phyloP scores from a whole-genome alignment of 2,329 filamentous ascomycete species.

The Ascochyta fabae region DNA sequence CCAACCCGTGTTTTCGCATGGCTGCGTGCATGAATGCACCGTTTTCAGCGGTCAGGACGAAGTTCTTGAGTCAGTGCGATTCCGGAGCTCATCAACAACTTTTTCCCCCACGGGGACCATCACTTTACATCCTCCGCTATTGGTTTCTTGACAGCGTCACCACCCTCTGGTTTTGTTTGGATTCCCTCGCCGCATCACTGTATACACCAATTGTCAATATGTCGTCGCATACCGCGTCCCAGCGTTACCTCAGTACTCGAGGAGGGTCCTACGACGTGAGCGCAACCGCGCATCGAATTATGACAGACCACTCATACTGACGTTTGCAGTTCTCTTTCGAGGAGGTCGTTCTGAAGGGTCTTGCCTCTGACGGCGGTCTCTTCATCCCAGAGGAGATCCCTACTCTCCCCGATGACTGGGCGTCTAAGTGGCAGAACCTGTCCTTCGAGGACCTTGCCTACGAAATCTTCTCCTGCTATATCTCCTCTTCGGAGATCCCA shows the following conservation, averaged over 20 bases:
- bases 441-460: constrained; percentile 83
- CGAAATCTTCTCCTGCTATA: constrained; percentile 85
- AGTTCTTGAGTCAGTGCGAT: constrained; percentile 38
- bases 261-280: constrained; percentile 68
- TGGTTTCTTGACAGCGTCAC: constrained; percentile 17
- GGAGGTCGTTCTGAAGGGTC: constrained; percentile 86
- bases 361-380: constrained; percentile 84
- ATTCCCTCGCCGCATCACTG: neutral
- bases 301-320: constrained; percentile 21
- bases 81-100: constrained; percentile 33
- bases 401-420: constrained; percentile 66
- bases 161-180: constrained; percentile 8
- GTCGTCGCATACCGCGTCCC: constrained; percentile 60
- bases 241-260: constrained; percentile 67
- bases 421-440: constrained; percentile 75
- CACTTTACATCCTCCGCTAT: constrained; percentile 19
- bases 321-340: constrained; percentile 80
- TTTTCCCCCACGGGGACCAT: constrained; percentile 33
- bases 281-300: constrained; percentile 7
- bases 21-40: constrained; percentile 5
- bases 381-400: constrained; percentile 89
- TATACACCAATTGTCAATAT: constrained; percentile 32
- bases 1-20: neutral
- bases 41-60: constrained; percentile 17
- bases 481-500: constrained; percentile 83